Base-by-base conservation (phyloP, 2,329 filamentous ascomycete genomes). In the Colletotrichum cuscutae region DNA sequence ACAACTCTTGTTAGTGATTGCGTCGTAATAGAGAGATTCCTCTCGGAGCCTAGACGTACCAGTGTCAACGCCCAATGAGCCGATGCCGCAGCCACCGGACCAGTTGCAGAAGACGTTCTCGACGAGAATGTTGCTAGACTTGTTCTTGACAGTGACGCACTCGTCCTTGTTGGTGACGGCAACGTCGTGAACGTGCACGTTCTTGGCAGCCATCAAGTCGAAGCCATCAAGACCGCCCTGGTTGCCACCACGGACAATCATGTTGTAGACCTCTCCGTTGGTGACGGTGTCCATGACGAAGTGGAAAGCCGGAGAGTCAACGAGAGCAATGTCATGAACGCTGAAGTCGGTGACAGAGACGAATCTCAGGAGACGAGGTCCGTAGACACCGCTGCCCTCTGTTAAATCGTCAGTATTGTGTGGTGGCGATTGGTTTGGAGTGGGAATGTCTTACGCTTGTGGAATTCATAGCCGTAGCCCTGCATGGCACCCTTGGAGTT, bases 161-260 rank as follows among this genome's bases (percentile, higher is more conserved):
- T 91, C 89, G 76, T 91, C 88, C 79, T 89, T 90, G 84, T 91
- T 91, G 28, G 89, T 89, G 6, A 91, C 89, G 81, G 87, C 87
- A 56, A 90, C 82, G 77, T 91, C 89, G 76, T 91, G 89, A 60
- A 90, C 81, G 85, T 86, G 89, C 65, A 90, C 85, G 75, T 90
- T 90, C 57, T 79, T 84, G 13, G 85, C 84, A 12, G 69, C 65
- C 81, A 84, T 88, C 4, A 90, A 83, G 76, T 90, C 86, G 68
- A 90, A 83, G 3, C 89, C 89, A 76, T 91, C 89, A 5, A 90
- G 82, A 32, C 86, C 87, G 37, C 87, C 87, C 75, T 81, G 78
- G 74, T 87, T 82, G 13, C 82, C 86, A 28, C 87, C 87, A 3
- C 86, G 84, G 62, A 89, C 85, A n/a, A 86, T 83, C 79, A 87